These are phyloP conservation scores for Erythrophleum fordii DNA, from an alignment of 306 rosid genomes.

Conservation along the genomic window DNA sequence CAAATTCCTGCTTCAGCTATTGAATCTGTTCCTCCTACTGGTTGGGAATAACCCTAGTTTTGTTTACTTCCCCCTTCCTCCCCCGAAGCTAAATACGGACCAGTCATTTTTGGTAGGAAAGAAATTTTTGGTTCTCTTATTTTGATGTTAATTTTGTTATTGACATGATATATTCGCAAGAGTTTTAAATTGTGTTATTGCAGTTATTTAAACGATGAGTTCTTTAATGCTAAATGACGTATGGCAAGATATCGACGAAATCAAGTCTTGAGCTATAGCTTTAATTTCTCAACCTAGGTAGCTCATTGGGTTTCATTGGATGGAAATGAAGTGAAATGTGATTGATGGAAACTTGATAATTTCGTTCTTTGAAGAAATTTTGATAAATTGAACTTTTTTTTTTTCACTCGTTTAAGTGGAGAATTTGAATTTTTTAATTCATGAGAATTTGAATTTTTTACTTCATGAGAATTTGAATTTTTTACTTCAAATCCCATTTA, in stretches of 20 bases:
- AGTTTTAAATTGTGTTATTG: conserved; percentile 7
- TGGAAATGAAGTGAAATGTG: background rate
- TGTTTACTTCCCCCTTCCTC: conserved; percentile 8
- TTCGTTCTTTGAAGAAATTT: background rate
- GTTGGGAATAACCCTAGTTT: conserved; percentile 45
- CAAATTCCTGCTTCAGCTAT: background rate
- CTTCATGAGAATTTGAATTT: too few relatives aligned
- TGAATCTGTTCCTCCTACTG: conserved; percentile 41
- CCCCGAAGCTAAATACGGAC: conserved; percentile 14
- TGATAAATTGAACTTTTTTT: background rate
- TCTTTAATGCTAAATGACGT: background rate
- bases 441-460: too few relatives aligned
- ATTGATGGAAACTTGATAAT: background rate
- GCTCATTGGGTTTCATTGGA: background rate
- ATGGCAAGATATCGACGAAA: background rate
- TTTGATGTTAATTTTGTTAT: conserved; percentile 23
- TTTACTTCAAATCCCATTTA: too few relatives aligned
- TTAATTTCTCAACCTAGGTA: background rate
- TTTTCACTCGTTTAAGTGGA: too few relatives aligned
- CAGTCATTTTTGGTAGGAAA: conserved; percentile 2
- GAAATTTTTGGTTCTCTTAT: conserved; percentile 6
- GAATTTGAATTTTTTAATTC: background rate
- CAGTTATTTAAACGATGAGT: background rate
- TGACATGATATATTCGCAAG: background rate
- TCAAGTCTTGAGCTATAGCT: background rate